Evolutionary conservation across 2,329 filamentous ascomycete genomes (phyloP), one percentile per base, ranked within the genome.

Genomic region (Myriosclerotinia duriaeana): DNA sequence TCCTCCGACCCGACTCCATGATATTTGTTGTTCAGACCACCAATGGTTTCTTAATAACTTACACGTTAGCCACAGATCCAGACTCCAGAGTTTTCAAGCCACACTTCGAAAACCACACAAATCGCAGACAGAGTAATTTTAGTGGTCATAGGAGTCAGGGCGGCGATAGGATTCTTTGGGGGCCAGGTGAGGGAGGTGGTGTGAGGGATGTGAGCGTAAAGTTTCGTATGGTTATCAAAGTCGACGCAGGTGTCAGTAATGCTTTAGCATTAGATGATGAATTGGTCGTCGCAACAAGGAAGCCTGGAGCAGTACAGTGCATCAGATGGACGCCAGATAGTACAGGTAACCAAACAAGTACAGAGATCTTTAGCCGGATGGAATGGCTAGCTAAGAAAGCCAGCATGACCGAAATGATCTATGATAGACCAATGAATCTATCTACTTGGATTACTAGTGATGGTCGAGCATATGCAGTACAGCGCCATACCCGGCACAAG

Each of bases 211-310:
- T 96, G 66, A 96, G 90, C 73, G 84, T 99, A 59, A 90, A 92
- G 14, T 99, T 99, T 78, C 87, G 94, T 66, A 97, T 97, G 91
- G 94, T 97, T 17, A 98, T 99, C 75, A 96, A 96, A 76, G 92
- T 99, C 22, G 95, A 99, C 78, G 95, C 95, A 3, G 95, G 95
- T 2, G 97, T 99, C 72, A 88, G 89, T 72, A 91, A 89, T 74
- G 92, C 91, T 14, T 80, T 98, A 65, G 94, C 95, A 2, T 83
- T 98, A 30, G 95, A 98, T 71, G 92, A 97, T 66, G 95, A 98
- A 77, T 82, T 99, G 52, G 84, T 98, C 30, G 93, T 99, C 63
- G 92, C 95, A 5, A 99, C 95, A 0, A 84, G 87, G 66, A 97
- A 95, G 75, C 95, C 95, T 4, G 89, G 93, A 0, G 94, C 95